Evolutionary conservation across 495 filamentous ascomycete species (phyloP).

Genomic region (Cudoniella acicularis): DNA sequence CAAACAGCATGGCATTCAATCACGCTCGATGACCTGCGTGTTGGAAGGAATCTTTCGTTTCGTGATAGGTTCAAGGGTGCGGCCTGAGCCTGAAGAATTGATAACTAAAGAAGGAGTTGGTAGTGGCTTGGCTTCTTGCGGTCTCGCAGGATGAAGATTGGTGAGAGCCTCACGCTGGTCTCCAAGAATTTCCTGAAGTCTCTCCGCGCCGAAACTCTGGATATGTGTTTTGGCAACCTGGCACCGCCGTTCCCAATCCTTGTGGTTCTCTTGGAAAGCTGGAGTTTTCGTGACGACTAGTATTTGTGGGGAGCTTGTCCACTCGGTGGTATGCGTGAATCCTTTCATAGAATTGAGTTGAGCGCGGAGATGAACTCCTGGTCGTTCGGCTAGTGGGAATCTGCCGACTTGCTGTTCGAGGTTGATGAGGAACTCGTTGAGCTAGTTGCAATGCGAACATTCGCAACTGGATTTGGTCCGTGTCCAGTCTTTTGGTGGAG

Average conservation of each 20-base stretch:
- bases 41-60: no score
- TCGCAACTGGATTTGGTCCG: not conserved
- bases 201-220: not conserved
- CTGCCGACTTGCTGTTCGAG: not conserved
- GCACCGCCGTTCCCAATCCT: not conserved
- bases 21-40: no score
- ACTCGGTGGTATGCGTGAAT: not conserved
- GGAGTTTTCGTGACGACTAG: constrained; percentile 9
- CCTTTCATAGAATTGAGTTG: not conserved
- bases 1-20: no score
- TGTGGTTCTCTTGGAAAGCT: not conserved
- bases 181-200: constrained; percentile 1
- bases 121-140: no score
- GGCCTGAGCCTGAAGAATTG: no score
- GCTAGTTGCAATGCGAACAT: constrained; percentile 12
- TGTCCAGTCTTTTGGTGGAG: constrained; percentile 4
- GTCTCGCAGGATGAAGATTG: no score
- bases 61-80: no score
- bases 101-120: no score
- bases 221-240: constrained; percentile 1
- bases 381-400: not conserved
- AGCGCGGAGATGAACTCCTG: not conserved
- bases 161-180: not conserved
- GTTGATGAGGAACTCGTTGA: constrained; percentile 15
- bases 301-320: constrained; percentile 3